These are phyloP conservation scores for Senna tora DNA, from an alignment of 306 rosid genomes.

Conservation along the genomic window DNA sequence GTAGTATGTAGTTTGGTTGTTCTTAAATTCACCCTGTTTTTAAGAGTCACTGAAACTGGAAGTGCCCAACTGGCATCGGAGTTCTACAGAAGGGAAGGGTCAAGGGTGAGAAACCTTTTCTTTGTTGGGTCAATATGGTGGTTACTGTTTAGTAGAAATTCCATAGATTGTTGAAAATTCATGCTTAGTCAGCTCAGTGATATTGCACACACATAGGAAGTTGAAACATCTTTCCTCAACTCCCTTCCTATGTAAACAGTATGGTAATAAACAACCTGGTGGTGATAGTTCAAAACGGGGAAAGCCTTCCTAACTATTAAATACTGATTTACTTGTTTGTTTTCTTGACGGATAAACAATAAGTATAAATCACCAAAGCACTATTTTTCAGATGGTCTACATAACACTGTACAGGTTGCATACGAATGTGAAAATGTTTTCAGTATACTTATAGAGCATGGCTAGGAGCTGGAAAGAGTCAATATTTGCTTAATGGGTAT, in stretches of 20 bases:
- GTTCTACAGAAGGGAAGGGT: neutral
- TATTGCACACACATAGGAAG: neutral
- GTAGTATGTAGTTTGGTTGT: neutral
- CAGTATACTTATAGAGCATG: too few species aligned
- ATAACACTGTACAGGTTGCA: too few species aligned
- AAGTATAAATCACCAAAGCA: too few species aligned
- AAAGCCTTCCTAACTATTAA: neutral
- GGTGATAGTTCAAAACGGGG: neutral
- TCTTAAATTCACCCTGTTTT: neutral
- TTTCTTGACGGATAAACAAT: neutral
- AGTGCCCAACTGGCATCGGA: slow-evolving; percentile 15
- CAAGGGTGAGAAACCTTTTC: neutral
- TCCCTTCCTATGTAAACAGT: neutral
- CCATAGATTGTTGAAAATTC: neutral
- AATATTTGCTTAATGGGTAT: too few species aligned
- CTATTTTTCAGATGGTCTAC: too few species aligned
- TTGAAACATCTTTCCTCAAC: too few species aligned
- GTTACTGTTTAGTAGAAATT: neutral
- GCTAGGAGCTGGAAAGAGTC: too few species aligned
- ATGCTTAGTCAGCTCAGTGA: neutral
- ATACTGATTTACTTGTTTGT: too few species aligned
- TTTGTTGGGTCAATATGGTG: neutral
- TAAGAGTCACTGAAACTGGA: neutral
- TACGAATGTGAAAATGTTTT: too few species aligned
- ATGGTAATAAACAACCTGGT: neutral